These are phyloP conservation scores for Schoenoplectus tabernaemontani DNA, from an alignment of 202 grass and related monocot species.

Conservation along the genomic window DNA sequence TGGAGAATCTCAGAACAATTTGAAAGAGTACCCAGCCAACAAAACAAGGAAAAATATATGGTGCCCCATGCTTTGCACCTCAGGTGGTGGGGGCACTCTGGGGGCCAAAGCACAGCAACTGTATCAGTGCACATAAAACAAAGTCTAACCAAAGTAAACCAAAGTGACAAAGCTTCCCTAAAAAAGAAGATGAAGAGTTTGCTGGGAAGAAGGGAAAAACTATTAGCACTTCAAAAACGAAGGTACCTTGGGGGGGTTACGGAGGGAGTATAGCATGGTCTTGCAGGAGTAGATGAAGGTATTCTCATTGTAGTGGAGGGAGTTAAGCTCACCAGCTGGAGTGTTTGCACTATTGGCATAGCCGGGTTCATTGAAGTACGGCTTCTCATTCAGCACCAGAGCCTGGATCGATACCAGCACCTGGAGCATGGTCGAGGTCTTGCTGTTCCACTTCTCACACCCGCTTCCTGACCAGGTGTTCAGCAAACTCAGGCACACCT, in stretches of 20 bases:
- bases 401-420: slow-evolving; percentile 85
- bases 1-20: background rate
- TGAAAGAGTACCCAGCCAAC: background rate
- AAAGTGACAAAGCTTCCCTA: background rate
- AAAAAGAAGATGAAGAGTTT: background rate
- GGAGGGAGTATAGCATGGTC: slow-evolving; percentile 81
- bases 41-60: no score
- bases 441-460: slow-evolving; percentile 73
- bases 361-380: slow-evolving; percentile 90
- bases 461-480: slow-evolving; percentile 75
- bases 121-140: no score
- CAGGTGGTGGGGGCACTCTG: no score
- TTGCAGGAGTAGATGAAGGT: slow-evolving; percentile 65
- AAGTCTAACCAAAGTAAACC: background rate
- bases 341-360: slow-evolving; percentile 43
- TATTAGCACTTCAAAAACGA: slow-evolving; percentile 8
- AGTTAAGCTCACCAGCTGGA: slow-evolving; percentile 31
- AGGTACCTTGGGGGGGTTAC: slow-evolving; percentile 65
- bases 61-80: no score
- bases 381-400: slow-evolving; percentile 81
- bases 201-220: slow-evolving; percentile 17
- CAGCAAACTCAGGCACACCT: slow-evolving; percentile 87
- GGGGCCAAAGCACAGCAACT: no score
- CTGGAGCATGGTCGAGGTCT: slow-evolving; percentile 76
- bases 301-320: slow-evolving; percentile 58